Evolutionary conservation across 176 grass and related monocot species (phyloP), one percentile per base, ranked within the genome.

Genomic region (Bonia amplexicaulis): DNA sequence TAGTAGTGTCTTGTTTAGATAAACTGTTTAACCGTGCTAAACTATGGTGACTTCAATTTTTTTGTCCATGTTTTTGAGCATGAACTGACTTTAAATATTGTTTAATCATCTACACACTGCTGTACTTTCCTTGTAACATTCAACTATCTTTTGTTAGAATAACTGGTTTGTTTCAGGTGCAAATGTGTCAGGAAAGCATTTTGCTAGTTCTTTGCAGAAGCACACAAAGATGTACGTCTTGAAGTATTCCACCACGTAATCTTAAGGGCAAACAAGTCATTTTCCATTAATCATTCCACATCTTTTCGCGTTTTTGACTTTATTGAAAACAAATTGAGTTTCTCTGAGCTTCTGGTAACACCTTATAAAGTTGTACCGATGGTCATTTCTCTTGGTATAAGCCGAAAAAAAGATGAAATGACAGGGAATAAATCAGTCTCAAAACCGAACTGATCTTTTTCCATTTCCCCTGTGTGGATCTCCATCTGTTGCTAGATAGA

Each of bases 221-320:
- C 12, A 64, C 8, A 52, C 35, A 22, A 61, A 3, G 62, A 5
- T 60, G 12, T 17, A 60, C 9, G 58, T 48, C 64, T 45, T 6
- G 31, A 4, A 33, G 13, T 62, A 71, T 81, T 70, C 33, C 70
- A 10, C 54, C 22, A 78, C 48, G 49, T 49, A 26, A 51, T 23
- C 73, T 39, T 6, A 72, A 17, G 67, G 39, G 65, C 49, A 77
- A 78, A 82, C 27, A 2, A 1, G 84, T 86, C 72, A 82, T 74
- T 48, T 14, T 19, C 47, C 2, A 23, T 5, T 61, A 87, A 59
- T 47, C 45, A 77, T 81, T 20, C 19, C n/a, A 16, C 20, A 31
- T 31, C 2, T 31, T 31, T 31, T 31, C 31, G 31, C 31, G 31
- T 31, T 64, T 72, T 71, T 54, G 47, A 69, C 57, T 83, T 79